These are phyloP conservation scores for Drechslera avenae DNA, from an alignment of 2,329 filamentous ascomycete genomes.

Conservation along the genomic window DNA sequence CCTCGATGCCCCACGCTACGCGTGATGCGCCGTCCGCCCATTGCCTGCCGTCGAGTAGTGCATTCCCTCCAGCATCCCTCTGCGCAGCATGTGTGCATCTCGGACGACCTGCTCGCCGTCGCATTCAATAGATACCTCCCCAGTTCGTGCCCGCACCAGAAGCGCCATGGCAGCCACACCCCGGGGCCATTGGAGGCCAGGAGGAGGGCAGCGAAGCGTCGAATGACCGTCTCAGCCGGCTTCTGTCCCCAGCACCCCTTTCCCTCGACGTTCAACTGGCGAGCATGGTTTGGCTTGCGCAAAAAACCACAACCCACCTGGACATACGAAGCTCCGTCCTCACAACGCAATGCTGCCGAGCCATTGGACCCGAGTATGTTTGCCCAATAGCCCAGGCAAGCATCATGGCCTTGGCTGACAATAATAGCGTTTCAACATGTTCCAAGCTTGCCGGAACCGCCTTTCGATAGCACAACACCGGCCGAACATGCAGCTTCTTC, in stretches of 20 bases:
- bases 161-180: conserved; percentile 64
- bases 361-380: conserved; percentile 28
- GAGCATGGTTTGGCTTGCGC: conserved; percentile 35
- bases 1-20: conserved; percentile 31
- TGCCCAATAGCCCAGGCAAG: neutral
- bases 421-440: conserved; percentile 2
- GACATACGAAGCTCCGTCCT: conserved; percentile 46
- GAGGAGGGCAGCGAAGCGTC: conserved; percentile 60
- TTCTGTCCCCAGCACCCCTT: conserved; percentile 42
- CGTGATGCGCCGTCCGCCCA: conserved; percentile 56
- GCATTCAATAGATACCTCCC: conserved; percentile 59
- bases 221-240: conserved; percentile 56
- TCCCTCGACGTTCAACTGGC: conserved; percentile 33
- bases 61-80: conserved; percentile 50
- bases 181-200: conserved; percentile 68
- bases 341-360: conserved; percentile 11
- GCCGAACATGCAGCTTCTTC: neutral
- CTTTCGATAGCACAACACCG: neutral
- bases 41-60: conserved; percentile 58
- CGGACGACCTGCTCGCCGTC: conserved; percentile 60
- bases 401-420: conserved; percentile 1
- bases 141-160: conserved; percentile 52
- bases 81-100: conserved; percentile 62
- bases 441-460: neutral
- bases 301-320: conserved; percentile 30